These are phyloP conservation scores for Ampelocalamus luodianensis DNA, from an alignment of 176 grass and related monocot genomes.

Conservation along the genomic window DNA sequence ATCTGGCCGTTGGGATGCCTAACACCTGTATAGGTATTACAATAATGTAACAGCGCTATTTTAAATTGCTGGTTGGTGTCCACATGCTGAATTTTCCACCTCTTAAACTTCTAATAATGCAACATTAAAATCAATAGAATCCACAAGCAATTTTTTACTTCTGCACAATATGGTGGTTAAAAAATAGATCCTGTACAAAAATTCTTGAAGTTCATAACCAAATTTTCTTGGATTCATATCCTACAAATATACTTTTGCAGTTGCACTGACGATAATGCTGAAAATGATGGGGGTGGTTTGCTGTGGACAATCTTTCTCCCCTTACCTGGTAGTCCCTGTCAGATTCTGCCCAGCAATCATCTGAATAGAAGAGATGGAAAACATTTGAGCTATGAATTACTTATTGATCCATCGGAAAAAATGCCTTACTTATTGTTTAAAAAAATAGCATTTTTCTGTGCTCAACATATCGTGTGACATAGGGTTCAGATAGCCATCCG, in stretches of 20 bases:
- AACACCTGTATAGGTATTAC: background rate
- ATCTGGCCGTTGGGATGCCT: background rate
- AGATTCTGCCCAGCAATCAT: constrained; percentile 96
- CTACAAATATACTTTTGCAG: background rate
- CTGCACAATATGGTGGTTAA: background rate
- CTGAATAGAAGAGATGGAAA: constrained; percentile 53
- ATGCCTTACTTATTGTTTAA: background rate
- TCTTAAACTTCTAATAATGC: background rate
- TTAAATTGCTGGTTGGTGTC: background rate
- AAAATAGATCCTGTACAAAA: background rate
- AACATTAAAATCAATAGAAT: background rate
- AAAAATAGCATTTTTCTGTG: background rate
- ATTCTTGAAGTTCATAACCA: background rate
- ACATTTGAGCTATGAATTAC: constrained; percentile 1
- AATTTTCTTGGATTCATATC: constrained; percentile 12
- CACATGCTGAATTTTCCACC: constrained; percentile 12
- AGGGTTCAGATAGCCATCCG: background rate
- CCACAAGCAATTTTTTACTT: background rate
- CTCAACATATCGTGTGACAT: background rate
- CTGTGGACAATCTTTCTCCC: constrained; percentile 11
- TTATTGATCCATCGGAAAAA: background rate
- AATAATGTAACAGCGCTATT: background rate
- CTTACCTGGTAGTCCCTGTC: constrained; percentile 77
- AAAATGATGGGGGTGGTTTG: constrained; percentile 35
- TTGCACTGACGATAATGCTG: constrained; percentile 18